phyloP scores from a whole-genome alignment of 306 rosid genomes.

The Prinsepia uniflora region DNA sequence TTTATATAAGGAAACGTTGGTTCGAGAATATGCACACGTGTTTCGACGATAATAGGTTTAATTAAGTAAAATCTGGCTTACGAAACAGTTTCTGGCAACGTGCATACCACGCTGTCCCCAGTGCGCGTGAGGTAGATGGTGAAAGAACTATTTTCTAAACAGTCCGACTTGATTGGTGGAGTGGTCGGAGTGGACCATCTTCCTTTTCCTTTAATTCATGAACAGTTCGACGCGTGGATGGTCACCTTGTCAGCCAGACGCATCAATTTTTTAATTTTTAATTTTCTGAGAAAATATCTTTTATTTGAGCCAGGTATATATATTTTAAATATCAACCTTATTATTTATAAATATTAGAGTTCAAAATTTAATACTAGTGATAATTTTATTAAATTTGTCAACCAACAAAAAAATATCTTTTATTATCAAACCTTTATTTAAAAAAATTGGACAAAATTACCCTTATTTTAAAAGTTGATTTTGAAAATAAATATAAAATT shows the following conservation, averaged over 20 bases:
- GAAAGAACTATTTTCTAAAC: not conserved
- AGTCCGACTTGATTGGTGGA: not conserved
- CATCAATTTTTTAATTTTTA: not conserved
- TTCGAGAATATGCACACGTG: slow-evolving; percentile 50
- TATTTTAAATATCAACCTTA: no score
- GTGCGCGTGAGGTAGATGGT: not conserved
- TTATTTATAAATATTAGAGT: no score
- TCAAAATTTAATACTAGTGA: no score
- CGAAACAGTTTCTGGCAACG: not conserved
- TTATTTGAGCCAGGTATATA: no score
- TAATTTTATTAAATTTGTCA: no score
- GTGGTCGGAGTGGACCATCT: not conserved
- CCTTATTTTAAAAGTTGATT: no score
- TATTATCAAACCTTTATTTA: no score
- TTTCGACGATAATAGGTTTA: slow-evolving; percentile 7
- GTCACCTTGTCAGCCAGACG: not conserved
- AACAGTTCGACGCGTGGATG: not conserved
- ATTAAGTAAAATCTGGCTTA: slow-evolving; percentile 10
- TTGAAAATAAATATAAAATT: no score
- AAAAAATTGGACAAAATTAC: no score
- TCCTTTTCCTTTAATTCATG: not conserved
- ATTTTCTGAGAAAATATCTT: no score
- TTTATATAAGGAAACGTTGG: slow-evolving; percentile 22
- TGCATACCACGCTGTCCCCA: not conserved
- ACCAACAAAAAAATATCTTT: no score